Base-by-base conservation (phyloP, 768 basidiomycete genomes). In the Piloderma croceum region DNA sequence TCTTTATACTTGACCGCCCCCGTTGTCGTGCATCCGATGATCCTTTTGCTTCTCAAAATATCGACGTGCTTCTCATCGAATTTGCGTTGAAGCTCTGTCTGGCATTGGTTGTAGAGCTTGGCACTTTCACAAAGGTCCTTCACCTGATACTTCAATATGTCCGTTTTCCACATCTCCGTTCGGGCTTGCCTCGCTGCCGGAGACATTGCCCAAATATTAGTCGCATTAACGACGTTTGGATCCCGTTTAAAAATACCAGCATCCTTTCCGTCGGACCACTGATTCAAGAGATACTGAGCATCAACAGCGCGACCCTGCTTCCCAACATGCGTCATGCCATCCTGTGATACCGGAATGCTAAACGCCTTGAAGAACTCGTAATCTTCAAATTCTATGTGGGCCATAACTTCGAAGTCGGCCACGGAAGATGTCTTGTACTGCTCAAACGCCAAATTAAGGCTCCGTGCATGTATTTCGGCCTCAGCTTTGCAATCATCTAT, bases 21-120 rank as follows among this genome's bases (percentile, higher is more conserved):
- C 0, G 81, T 82, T 1, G 82, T 84, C 0, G 81, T 84, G 44
- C 81, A 82, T 0, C 71, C 82, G 9, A 83, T 77, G 38, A 83
- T 71, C 3, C 75, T 58, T 53, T 77, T 81, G 29, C 40, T 56
- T 37, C 52, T 54, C 20, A 82, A 51, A 6, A 71, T 45, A 1
- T 49, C 55, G 0, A 53, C 42, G 5, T 56, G 61, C 5, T 56
- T 59, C 41, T 68, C 64, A 4, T 49, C 47, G 37, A 59, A 72
- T 42, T 58, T 65, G 33, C 59, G 61, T 1, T 53, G 47, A 4
- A 79, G 35, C 6, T 63, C 43, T 0, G 54, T 60, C 18, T 68
- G 64, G n/a, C 43, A 47, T 7, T 51, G 47, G 38, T 79, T 73
- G 45, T 73, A 81, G 18, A 50, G 40, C 17, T 52, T 49, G 2